A percentile compares a stretch with the other conserved stretches of the same genome.
These are phyloP conservation scores for Cladophialophora chaetospira DNA, from an alignment of 2,329 filamentous ascomycete species.

Conservation along the genomic window DNA sequence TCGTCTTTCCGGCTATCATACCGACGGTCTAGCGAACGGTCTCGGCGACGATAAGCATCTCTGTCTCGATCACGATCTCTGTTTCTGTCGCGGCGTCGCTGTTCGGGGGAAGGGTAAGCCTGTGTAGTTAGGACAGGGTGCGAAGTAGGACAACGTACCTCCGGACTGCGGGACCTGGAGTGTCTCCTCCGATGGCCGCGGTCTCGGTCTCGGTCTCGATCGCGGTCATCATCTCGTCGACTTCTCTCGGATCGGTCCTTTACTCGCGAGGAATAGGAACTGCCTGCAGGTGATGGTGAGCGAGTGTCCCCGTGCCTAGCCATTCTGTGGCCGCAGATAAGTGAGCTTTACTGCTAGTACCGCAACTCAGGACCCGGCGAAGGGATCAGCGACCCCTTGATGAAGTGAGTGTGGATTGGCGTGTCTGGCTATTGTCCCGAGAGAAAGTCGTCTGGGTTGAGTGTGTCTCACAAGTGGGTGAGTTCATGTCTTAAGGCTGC, in stretches of 20 bases:
- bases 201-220: slow-evolving; percentile 52
- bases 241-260: slow-evolving; percentile 56
- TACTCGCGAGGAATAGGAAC: slow-evolving; percentile 68
- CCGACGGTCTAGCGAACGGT: slow-evolving; percentile 63
- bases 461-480: too few species aligned
- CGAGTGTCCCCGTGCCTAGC: slow-evolving; percentile 65
- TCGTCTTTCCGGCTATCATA: slow-evolving; percentile 64
- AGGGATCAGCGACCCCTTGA: slow-evolving; percentile 3
- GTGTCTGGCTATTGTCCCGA: neutral
- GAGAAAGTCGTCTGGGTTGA: too few species aligned
- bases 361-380: slow-evolving; percentile 28
- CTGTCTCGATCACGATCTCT: slow-evolving; percentile 56
- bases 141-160: slow-evolving; percentile 41
- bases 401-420: neutral
- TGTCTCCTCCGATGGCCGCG: slow-evolving; percentile 45
- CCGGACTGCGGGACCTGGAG: slow-evolving; percentile 45
- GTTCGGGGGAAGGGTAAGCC: slow-evolving; percentile 15
- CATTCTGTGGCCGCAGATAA: slow-evolving; percentile 51
- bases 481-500: too few species aligned
- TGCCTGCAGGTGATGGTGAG: slow-evolving; percentile 94
- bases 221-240: slow-evolving; percentile 52
- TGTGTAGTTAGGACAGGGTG: neutral
- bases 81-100: slow-evolving; percentile 42
- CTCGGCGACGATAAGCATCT: slow-evolving; percentile 66
- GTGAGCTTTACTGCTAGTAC: slow-evolving; percentile 49